A percentile compares a stretch with the other conserved stretches of the same genome.
phyloP scores from a whole-genome alignment of 2,329 filamentous ascomycete species.

The Colletotrichum lentis region DNA sequence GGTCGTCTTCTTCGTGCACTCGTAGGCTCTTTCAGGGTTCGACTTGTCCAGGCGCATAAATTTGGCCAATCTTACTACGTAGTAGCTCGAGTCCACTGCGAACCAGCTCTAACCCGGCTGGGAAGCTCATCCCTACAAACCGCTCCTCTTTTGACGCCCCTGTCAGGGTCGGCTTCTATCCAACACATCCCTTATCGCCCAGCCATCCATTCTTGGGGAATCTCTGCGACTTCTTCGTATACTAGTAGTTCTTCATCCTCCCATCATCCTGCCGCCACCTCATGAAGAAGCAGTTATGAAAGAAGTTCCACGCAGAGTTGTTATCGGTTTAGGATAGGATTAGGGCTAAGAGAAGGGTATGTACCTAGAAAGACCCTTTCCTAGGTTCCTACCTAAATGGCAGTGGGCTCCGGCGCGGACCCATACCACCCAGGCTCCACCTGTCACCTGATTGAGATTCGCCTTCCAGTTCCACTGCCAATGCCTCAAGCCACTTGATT shows the following conservation, averaged over 20 bases:
- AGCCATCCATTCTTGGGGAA: background rate
- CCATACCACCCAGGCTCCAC: background rate
- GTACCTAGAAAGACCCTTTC: too few species aligned
- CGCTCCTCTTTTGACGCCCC: background rate
- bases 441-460: constrained; percentile 22
- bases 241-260: too few species aligned
- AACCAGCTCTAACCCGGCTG: constrained; percentile 9
- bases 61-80: constrained; percentile 36
- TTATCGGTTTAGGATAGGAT: too few species aligned
- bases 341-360: too few species aligned
- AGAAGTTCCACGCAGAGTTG: too few species aligned
- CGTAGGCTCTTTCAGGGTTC: background rate
- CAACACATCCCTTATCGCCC: constrained; percentile 14
- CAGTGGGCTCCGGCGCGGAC: background rate
- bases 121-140: constrained; percentile 27
- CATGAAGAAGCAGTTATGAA: too few species aligned
- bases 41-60: constrained; percentile 29
- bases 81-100: constrained; percentile 15
- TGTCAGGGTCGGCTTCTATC: background rate
- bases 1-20: constrained; percentile 1
- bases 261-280: too few species aligned
- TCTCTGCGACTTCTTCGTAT: too few species aligned
- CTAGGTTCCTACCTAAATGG: background rate
- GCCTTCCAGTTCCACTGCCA: background rate
- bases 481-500: constrained; percentile 21